A percentile compares a stretch with the other conserved stretches of the same genome.
These are phyloP conservation scores for Theileria annulata DNA, from an alignment of 169 alveolate species.

Conservation along the genomic window DNA sequence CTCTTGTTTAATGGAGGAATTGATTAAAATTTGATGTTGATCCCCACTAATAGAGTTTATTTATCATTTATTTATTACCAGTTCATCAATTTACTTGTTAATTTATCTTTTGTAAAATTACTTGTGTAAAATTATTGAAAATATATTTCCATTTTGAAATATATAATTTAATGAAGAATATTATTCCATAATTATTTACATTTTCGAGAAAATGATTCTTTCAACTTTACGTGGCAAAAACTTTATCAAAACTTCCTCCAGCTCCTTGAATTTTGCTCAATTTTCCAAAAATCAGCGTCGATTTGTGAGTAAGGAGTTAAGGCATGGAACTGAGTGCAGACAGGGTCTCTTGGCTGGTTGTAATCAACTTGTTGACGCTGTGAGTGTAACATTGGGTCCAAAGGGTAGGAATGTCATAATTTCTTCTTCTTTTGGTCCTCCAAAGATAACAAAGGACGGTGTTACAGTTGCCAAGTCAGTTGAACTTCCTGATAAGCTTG, in stretches of 20 bases:
- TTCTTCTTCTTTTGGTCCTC: slow-evolving; percentile 92
- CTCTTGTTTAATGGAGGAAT: not conserved
- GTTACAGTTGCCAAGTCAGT: slow-evolving; percentile 99
- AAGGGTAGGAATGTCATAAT: slow-evolving; percentile 98
- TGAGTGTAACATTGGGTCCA: slow-evolving; percentile 98
- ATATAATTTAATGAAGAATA: slow-evolving; percentile 12
- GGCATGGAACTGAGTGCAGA: slow-evolving; percentile 76
- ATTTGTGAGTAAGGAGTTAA: slow-evolving; percentile 70
- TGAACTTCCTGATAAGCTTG: slow-evolving; percentile 91
- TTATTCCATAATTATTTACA: not conserved
- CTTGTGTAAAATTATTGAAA: not conserved
- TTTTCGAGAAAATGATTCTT: slow-evolving; percentile 14
- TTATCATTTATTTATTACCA: not conserved
- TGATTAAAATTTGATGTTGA: not conserved
- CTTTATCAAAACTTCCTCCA: not conserved
- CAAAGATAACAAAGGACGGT: slow-evolving; percentile 99
- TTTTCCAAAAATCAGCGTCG: slow-evolving; percentile 47
- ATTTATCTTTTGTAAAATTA: not conserved
- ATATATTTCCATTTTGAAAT: not conserved
- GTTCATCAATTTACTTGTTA: not conserved
- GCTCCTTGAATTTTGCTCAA: not conserved
- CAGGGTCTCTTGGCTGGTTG: slow-evolving; percentile 84
- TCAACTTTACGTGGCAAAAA: slow-evolving; percentile 25
- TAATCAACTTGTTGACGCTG: slow-evolving; percentile 97
- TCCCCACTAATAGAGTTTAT: slow-evolving; percentile 10